These are phyloP conservation scores for Pleurotus giganteus DNA, from an alignment of 768 basidiomycete species.

Conservation along the genomic window DNA sequence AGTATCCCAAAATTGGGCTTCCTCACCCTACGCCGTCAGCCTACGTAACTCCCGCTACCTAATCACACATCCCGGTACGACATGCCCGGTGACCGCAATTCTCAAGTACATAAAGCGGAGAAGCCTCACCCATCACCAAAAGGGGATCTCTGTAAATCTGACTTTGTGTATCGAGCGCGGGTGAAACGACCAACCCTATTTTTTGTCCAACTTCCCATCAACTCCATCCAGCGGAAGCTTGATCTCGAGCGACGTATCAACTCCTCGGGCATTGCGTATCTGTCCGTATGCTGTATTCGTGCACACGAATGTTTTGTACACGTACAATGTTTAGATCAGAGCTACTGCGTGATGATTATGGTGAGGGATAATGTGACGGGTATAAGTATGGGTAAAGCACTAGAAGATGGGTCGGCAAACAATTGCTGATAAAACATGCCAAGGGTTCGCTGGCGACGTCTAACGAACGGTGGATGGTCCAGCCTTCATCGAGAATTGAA, in stretches of 20 bases:
- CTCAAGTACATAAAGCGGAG: background rate
- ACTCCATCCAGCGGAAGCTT: background rate
- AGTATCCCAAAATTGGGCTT: background rate
- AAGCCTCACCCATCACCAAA: background rate
- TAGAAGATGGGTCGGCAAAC: constrained; percentile 3
- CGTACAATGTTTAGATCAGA: constrained; percentile 3
- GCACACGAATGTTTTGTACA: background rate
- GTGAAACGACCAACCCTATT: background rate
- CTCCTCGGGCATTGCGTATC: constrained; percentile 1
- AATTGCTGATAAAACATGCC: background rate
- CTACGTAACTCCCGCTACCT: constrained; percentile 4
- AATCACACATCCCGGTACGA: background rate
- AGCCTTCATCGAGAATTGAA: constrained; percentile 72
- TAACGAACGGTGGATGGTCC: background rate
- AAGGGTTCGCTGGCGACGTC: constrained; percentile 3
- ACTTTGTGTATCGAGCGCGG: background rate
- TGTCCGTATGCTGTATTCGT: background rate
- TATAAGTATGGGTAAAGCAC: constrained; percentile 8
- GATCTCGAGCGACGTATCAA: background rate
- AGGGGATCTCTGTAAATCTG: constrained; percentile 1
- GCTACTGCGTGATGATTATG: constrained; percentile 1
- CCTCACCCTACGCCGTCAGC: background rate
- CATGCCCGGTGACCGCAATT: background rate
- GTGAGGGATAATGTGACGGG: constrained; percentile 8
- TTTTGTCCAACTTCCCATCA: background rate